Evolutionary conservation across 768 basidiomycete genomes (phyloP).

Genomic region (Sarcomyxa edulis): DNA sequence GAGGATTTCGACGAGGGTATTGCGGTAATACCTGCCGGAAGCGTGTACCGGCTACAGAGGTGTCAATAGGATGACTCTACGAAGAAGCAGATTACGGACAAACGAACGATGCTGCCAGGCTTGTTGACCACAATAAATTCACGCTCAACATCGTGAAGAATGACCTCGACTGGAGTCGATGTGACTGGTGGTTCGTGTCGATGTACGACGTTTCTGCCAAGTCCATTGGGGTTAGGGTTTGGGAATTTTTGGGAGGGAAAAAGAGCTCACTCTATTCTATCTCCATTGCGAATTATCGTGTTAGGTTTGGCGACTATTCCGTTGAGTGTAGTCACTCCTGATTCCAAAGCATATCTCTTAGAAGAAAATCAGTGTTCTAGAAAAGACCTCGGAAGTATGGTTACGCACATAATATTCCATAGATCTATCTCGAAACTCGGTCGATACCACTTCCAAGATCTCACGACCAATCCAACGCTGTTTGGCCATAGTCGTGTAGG

Average conservation of each 20-base stretch:
- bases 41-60: conserved; percentile 78
- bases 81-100: conserved; percentile 11
- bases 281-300: conserved; percentile 78
- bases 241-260: conserved; percentile 3
- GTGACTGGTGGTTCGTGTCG: conserved; percentile 97
- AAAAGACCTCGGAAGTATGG: conserved; percentile 2
- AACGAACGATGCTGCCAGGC: conserved; percentile 90
- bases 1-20: conserved; percentile 85
- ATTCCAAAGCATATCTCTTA: conserved; percentile 64
- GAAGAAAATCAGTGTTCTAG: conserved; percentile 2
- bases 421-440: conserved; percentile 89
- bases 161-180: conserved; percentile 71
- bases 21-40: conserved; percentile 83
- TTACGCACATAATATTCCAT: conserved; percentile 91
- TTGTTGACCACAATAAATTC: conserved; percentile 93
- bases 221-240: conserved; percentile 2
- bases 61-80: conserved; percentile 2
- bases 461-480: conserved; percentile 85
- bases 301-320: conserved; percentile 79
- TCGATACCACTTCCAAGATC: conserved; percentile 86
- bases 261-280: conserved; percentile 76
- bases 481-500: conserved; percentile 91
- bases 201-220: conserved; percentile 82
- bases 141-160: conserved; percentile 72
- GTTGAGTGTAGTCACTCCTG: conserved; percentile 94